Evolutionary conservation across 177 flowering plant species (phyloP), one percentile per base, ranked within the genome.

Genomic region (Vitis hybrid): DNA sequence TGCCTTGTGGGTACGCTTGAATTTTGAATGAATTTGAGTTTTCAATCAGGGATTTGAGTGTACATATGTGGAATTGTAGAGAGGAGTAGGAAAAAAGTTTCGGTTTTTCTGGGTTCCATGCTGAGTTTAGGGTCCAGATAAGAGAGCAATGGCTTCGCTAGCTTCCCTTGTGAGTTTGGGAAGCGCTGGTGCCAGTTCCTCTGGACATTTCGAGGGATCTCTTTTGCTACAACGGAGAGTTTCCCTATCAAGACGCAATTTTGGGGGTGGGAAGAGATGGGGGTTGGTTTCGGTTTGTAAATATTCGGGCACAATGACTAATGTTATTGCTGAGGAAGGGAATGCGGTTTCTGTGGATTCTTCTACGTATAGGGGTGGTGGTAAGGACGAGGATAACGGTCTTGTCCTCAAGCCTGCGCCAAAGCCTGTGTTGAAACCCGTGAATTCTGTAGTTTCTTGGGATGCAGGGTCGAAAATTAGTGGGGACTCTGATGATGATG

Each of bases 141-240:
- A 39, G 48, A 39, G 26, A 59, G 69, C 54, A 59, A 90, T 92
- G 97, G 84, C 90, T 81, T 84, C 93, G 45, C 73, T 94, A 75
- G 87, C 93, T 81, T 93, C 97, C 79, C 83, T 88, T 5, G 91
- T 84, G 31, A 87, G 85, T 71, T 78, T 90, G 80, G 98, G 97
- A 73, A 81, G 86, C 68, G 72, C 73, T 1, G 79, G 85, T 63
- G 72, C 78, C n/a, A 80, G 75, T 77, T 79, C 88, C 5, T 80
- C 88, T 8, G 48, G 48, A 8, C 48, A 5, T 39, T 39, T 39
- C 0, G 93, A 91, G 39, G 79, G 81, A 19, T 76, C 82, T 14
- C 75, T 68, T 29, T 76, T 81, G 1, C 59, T 80, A 8, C 77
- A 83, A 66, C 71, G 81, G 70, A 79, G 85, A 72, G 79, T 85